Evolutionary conservation across 805 yeast species (phyloP).

Genomic region (Candida ponderosae): DNA sequence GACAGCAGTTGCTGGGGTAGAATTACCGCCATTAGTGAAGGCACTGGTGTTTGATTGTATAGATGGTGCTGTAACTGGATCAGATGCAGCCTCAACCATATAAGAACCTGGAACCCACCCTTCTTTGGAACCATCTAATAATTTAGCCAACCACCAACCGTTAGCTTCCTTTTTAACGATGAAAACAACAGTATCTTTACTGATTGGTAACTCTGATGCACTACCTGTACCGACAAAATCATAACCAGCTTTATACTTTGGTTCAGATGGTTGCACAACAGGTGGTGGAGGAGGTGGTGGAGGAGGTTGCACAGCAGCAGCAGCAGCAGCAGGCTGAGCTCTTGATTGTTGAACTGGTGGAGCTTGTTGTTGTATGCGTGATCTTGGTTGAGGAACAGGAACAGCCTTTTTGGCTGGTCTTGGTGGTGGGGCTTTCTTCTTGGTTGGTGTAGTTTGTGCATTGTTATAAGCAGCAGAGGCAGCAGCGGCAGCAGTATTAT

Average conservation of each 20-base stretch:
- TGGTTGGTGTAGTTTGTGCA: conserved; percentile 9
- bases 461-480: conserved; percentile 28
- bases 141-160: conserved; percentile 92
- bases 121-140: conserved; percentile 64
- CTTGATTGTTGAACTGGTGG: conserved; percentile 42
- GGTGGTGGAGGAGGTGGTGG: conserved; percentile 78
- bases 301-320: conserved; percentile 37
- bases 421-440: conserved; percentile 18
- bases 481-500: conserved; percentile 29
- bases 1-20: conserved; percentile 12
- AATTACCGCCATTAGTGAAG: conserved; percentile 10
- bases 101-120: conserved; percentile 99
- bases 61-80: conserved; percentile 29
- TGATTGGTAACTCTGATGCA: conserved; percentile 72
- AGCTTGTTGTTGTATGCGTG: conserved; percentile 52
- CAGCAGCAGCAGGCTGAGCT: not conserved
- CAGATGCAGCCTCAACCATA: conserved; percentile 38
- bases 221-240: conserved; percentile 85
- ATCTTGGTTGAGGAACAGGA: conserved; percentile 17
- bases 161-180: conserved; percentile 68
- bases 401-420: conserved; percentile 17
- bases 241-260: conserved; percentile 78
- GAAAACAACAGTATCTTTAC: conserved; percentile 68
- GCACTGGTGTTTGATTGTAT: conserved; percentile 21
- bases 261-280: conserved; percentile 52